These are phyloP conservation scores for Pelargonium cotyledonis DNA, from an alignment of 441 rosid genomes.

Conservation along the genomic window DNA sequence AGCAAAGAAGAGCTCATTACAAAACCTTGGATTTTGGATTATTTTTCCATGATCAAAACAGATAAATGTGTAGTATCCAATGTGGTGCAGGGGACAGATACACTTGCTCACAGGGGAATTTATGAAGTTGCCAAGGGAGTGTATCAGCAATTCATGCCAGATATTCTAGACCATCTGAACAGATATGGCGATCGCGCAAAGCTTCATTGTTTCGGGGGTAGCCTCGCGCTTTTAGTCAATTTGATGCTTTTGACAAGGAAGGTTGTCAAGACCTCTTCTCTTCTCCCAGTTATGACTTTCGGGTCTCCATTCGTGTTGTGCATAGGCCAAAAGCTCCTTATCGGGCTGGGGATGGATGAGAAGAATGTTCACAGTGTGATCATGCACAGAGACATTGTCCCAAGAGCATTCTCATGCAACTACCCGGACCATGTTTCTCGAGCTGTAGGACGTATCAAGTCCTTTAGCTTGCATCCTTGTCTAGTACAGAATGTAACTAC, in stretches of 20 bases:
- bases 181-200: conserved; percentile 58
- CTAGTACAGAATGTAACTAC: conserved; percentile 45
- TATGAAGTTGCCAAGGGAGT: conserved; percentile 67
- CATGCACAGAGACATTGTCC: conserved; percentile 93
- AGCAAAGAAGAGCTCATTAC: not conserved
- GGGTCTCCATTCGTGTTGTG: conserved; percentile 87
- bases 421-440: conserved; percentile 70
- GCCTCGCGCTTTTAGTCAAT: conserved; percentile 65
- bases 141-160: conserved; percentile 65
- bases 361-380: conserved; percentile 55
- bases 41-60: too few relatives aligned
- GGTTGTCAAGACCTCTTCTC: conserved; percentile 42
- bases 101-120: conserved; percentile 21
- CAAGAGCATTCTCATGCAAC: conserved; percentile 90
- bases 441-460: conserved; percentile 54
- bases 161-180: conserved; percentile 54
- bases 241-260: conserved; percentile 62
- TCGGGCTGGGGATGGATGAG: conserved; percentile 64
- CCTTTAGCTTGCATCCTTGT: conserved; percentile 77
- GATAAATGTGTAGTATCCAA: too few relatives aligned
- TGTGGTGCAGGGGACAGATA: conserved; percentile 37
- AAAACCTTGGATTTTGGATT: too few relatives aligned
- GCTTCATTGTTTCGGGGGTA: conserved; percentile 87
- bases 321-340: conserved; percentile 62
- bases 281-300: conserved; percentile 65